phyloP scores from a whole-genome alignment of 371 early-diverging fungal species.

The Lichtheimia corymbifera region DNA sequence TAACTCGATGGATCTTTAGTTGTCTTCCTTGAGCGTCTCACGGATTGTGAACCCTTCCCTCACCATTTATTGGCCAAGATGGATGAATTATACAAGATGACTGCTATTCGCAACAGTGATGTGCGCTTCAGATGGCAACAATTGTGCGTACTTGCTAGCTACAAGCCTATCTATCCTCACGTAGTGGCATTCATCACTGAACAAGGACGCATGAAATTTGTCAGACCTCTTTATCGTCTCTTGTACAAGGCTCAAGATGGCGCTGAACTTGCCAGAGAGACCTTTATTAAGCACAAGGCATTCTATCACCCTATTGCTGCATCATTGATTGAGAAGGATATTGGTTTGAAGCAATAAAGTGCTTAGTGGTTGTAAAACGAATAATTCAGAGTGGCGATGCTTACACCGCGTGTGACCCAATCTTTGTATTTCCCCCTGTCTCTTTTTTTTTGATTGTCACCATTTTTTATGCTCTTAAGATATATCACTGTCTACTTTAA shows the following conservation, averaged over 20 bases:
- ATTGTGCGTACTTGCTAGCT: conserved; percentile 76
- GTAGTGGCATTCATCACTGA: conserved; percentile 79
- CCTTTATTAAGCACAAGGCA: conserved; percentile 74
- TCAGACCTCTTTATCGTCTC: conserved; percentile 77
- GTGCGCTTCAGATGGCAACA: conserved; percentile 87
- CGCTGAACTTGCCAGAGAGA: conserved; percentile 73
- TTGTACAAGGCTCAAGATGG: conserved; percentile 70
- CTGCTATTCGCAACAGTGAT: conserved; percentile 78
- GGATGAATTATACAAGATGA: conserved; percentile 76
- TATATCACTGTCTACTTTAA: too few species aligned
- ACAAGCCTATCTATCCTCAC: conserved; percentile 74
- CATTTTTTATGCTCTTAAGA: too few species aligned
- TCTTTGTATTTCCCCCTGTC: too few species aligned
- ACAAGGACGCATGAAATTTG: conserved; percentile 97
- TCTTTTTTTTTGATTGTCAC: too few species aligned
- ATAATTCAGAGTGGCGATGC: too few species aligned
- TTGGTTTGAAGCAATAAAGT: conserved; percentile 47
- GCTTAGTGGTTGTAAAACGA: too few species aligned
- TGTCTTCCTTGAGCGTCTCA: conserved; percentile 83
- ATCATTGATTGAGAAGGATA: conserved; percentile 79
- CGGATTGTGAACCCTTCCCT: conserved; percentile 69
- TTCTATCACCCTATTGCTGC: conserved; percentile 96
- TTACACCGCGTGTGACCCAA: too few species aligned
- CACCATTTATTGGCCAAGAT: conserved; percentile 63
- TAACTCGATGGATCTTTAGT: conserved; percentile 48